These are phyloP conservation scores for Colletotrichum filicis DNA, from an alignment of 2,329 filamentous ascomycete species.

Conservation along the genomic window DNA sequence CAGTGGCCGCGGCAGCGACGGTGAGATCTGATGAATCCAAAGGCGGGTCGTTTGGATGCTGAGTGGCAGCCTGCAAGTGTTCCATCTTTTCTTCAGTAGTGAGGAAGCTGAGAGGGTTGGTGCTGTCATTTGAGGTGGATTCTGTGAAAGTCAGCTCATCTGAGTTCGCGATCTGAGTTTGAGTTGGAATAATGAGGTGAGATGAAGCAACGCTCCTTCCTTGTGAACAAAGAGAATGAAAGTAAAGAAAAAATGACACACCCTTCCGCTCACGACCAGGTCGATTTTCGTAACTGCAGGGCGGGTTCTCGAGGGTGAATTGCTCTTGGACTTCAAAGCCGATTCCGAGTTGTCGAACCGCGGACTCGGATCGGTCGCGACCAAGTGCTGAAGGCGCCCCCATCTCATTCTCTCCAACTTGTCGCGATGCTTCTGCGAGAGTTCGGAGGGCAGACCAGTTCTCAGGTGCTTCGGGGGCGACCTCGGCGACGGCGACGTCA, in stretches of 20 bases:
- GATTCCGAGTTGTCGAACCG: conserved; percentile 28
- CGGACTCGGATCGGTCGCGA: conserved; percentile 37
- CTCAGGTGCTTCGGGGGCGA: conserved; percentile 50
- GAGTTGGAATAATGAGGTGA: neutral
- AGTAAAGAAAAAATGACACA: conserved; percentile 38
- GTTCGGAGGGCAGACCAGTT: conserved; percentile 87
- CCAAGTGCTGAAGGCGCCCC: conserved; percentile 19
- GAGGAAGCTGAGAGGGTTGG: conserved; percentile 43
- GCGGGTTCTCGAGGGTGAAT: conserved; percentile 67
- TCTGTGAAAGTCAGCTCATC: conserved; percentile 13
- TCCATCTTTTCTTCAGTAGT: conserved; percentile 55
- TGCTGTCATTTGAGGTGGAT: conserved; percentile 32
- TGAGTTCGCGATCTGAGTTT: neutral
- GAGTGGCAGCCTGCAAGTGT: conserved; percentile 58
- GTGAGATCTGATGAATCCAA: conserved; percentile 62
- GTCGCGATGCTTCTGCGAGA: conserved; percentile 86
- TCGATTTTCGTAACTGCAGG: conserved; percentile 58
- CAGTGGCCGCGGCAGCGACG: conserved; percentile 66
- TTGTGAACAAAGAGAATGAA: neutral
- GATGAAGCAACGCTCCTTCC: neutral
- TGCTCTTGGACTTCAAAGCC: conserved; percentile 68
- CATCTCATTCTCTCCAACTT: conserved; percentile 61
- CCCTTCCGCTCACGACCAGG: conserved; percentile 48
- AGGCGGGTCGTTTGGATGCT: conserved; percentile 45
- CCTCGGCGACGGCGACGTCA: conserved; percentile 24